These are phyloP conservation scores for Fusarium verticillioides DNA, from an alignment of 2,329 filamentous ascomycete species.

Conservation along the genomic window DNA sequence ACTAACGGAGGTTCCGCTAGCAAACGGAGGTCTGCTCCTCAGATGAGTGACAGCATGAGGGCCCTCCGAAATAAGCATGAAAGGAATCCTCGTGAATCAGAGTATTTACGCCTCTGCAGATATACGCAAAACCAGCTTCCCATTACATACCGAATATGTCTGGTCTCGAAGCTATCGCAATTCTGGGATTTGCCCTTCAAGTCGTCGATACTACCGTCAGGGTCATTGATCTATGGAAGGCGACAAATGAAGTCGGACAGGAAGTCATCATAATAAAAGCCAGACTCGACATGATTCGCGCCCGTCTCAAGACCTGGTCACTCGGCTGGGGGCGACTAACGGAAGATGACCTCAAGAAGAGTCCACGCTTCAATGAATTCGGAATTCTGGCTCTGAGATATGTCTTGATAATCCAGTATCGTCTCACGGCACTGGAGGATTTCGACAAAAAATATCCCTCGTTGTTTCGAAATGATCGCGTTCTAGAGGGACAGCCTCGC, in stretches of 20 bases:
- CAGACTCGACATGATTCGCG: not conserved
- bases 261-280: not conserved
- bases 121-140: no score
- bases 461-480: not conserved
- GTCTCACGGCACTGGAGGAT: not conserved
- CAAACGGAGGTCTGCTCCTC: not conserved
- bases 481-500: accelerated
- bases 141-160: not conserved
- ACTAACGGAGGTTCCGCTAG: not conserved
- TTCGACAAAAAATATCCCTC: not conserved
- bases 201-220: not conserved
- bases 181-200: not conserved
- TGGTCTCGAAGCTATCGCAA: not conserved
- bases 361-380: not conserved
- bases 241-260: not conserved
- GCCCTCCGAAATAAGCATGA: not conserved
- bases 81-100: no score
- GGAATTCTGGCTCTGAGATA: not conserved
- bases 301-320: not conserved
- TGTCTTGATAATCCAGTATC: not conserved
- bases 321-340: accelerated
- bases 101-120: no score
- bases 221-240: not conserved
- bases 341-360: not conserved
- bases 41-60: not conserved